Evolutionary conservation across 768 basidiomycete species (phyloP).

Genomic region (Boletus coccyginus): DNA sequence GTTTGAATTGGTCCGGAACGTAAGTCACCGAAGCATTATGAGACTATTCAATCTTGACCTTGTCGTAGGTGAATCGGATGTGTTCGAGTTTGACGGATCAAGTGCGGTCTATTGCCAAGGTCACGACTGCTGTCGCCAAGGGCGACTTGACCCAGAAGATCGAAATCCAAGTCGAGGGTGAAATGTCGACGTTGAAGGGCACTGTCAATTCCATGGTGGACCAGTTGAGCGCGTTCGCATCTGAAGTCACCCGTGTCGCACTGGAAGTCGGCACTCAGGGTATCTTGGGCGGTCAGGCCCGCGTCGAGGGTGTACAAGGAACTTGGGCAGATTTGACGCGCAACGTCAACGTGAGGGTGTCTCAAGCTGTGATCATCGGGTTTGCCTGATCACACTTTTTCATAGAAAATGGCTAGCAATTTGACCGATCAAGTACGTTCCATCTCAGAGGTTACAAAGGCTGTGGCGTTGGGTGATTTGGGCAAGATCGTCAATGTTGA

Average conservation of each 20-base stretch:
- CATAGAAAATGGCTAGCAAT: constrained; percentile 83
- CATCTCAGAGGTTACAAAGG: constrained; percentile 83
- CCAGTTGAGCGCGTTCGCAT: constrained; percentile 81
- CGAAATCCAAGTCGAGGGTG: constrained; percentile 83
- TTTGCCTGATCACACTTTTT: background rate
- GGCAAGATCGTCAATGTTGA: constrained; percentile 85
- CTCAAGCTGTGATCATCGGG: background rate
- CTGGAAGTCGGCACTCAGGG: constrained; percentile 90
- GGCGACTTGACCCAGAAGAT: constrained; percentile 94
- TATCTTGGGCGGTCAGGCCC: constrained; percentile 87
- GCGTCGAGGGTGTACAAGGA: constrained; percentile 87
- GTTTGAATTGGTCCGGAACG: constrained; percentile 77
- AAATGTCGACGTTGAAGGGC: constrained; percentile 80
- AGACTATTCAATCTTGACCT: constrained; percentile 6
- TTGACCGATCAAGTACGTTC: constrained; percentile 86
- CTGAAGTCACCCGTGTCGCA: constrained; percentile 79
- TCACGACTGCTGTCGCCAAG: constrained; percentile 86
- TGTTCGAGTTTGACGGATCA: constrained; percentile 76
- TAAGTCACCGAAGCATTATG: constrained; percentile 29
- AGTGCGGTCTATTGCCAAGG: constrained; percentile 80
- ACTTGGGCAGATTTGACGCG: constrained; percentile 90
- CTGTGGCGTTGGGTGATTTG: constrained; percentile 80
- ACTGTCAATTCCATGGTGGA: constrained; percentile 97
- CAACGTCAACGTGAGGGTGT: constrained; percentile 73
- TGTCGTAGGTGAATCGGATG: constrained; percentile 68